phyloP scores from a whole-genome alignment of 441 rosid species.

The Manihot esculenta region DNA sequence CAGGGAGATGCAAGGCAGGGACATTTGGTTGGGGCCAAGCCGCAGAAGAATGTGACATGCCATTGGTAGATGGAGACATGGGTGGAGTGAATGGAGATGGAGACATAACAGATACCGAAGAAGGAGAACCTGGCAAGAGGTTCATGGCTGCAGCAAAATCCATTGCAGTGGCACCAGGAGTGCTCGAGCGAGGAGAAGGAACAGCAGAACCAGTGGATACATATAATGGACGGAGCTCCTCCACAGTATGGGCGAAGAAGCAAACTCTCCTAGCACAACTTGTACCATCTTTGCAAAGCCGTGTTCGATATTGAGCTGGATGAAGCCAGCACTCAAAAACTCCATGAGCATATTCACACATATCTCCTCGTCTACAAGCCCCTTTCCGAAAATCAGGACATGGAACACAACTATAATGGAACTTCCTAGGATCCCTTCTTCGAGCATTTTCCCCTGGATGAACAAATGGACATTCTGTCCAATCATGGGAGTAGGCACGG shows the following conservation, averaged over 20 bases:
- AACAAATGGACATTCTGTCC: conserved; percentile 88
- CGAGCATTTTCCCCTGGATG: conserved; percentile 89
- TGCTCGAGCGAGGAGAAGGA: conserved; percentile 42
- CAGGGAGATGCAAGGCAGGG: conserved; percentile 57
- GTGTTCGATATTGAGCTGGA: conserved; percentile 80
- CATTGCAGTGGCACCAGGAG: conserved; percentile 52
- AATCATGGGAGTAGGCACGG: conserved; percentile 80
- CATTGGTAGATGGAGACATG: conserved; percentile 51
- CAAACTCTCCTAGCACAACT: conserved; percentile 68
- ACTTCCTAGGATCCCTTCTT: conserved; percentile 80
- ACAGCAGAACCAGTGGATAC: conserved; percentile 49
- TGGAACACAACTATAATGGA: conserved; percentile 70
- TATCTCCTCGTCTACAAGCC: conserved; percentile 58
- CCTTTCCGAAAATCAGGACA: conserved; percentile 80
- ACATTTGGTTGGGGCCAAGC: conserved; percentile 62
- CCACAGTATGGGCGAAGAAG: conserved; percentile 69
- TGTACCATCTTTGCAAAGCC: conserved; percentile 70
- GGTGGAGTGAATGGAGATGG: conserved; percentile 50
- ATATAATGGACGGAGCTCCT: conserved; percentile 65
- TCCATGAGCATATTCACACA: conserved; percentile 86
- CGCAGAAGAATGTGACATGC: conserved; percentile 35
- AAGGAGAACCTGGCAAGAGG: conserved; percentile 57
- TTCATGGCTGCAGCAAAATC: conserved; percentile 57
- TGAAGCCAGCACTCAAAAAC: conserved; percentile 89
- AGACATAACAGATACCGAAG: conserved; percentile 38